phyloP scores from a whole-genome alignment of 1,284 basidiomycete genomes.

The Hortiboletus rubellus region DNA sequence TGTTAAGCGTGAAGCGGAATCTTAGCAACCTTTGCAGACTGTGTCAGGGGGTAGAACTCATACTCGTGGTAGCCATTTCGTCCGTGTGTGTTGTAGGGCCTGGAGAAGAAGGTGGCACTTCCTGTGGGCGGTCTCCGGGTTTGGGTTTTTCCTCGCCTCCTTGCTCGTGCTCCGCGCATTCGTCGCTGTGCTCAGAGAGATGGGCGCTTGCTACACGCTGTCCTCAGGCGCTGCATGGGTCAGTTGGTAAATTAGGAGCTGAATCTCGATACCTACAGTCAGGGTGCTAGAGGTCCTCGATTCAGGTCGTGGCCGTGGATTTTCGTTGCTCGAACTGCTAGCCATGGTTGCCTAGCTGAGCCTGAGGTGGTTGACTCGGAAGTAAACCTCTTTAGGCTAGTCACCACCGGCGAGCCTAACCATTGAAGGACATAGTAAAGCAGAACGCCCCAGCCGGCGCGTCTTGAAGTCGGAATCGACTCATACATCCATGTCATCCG shows the following conservation, averaged over 20 bases:
- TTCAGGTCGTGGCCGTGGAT: neutral
- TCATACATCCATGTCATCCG: too few species aligned
- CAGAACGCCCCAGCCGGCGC: too few species aligned
- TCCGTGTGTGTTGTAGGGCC: neutral
- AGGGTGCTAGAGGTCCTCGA: neutral
- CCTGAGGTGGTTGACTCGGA: neutral
- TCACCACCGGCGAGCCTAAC: too few species aligned
- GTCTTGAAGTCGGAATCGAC: too few species aligned
- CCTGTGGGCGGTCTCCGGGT: neutral
- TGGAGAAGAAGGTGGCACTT: neutral
- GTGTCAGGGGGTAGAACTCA: neutral
- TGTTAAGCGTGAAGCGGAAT: neutral
- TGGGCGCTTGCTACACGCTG: neutral
- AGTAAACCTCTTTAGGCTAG: neutral
- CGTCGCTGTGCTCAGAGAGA: neutral
- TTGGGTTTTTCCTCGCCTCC: neutral
- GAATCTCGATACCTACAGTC: neutral
- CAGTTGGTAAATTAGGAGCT: neutral
- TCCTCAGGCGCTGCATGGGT: neutral
- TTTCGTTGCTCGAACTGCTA: neutral
- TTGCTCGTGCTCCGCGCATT: neutral
- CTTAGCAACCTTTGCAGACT: neutral
- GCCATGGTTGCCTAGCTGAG: neutral
- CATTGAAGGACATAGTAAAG: too few species aligned
- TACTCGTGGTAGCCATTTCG: neutral